Evolutionary conservation across 2,329 filamentous ascomycete genomes (phyloP).

Genomic region (Dothidotthia symphoricarpi): DNA sequence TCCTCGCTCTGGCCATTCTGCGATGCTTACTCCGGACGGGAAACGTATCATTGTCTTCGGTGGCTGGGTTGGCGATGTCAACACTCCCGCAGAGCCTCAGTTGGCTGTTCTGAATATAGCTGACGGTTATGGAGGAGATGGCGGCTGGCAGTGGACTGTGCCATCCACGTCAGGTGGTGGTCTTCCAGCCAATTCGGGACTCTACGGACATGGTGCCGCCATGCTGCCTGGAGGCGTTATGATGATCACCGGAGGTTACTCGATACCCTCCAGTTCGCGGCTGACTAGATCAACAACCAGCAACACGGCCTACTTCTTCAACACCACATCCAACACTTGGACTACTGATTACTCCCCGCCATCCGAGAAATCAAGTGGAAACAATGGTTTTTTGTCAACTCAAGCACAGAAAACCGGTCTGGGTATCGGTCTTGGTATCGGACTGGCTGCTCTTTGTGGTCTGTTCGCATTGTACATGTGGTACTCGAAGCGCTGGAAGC

Average conservation of each 20-base stretch:
- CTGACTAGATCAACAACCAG: conserved; percentile 37
- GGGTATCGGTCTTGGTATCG: conserved; percentile 46
- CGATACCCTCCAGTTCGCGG: conserved; percentile 44
- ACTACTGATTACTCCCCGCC: conserved; percentile 56
- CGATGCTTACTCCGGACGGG: conserved; percentile 77
- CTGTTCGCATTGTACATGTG: conserved; percentile 49
- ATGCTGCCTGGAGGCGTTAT: conserved; percentile 62
- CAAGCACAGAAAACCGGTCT: conserved; percentile 49
- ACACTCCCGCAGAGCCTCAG: conserved; percentile 75
- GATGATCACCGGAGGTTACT: conserved; percentile 61
- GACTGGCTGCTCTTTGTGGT: conserved; percentile 43
- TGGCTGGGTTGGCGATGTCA: conserved; percentile 86
- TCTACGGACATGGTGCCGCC: conserved; percentile 61
- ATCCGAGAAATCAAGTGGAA: conserved; percentile 12
- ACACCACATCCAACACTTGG: conserved; percentile 61
- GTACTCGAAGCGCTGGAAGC: conserved; percentile 45
- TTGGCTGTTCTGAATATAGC: conserved; percentile 74
- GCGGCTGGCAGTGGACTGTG: conserved; percentile 68
- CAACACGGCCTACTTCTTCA: conserved; percentile 58
- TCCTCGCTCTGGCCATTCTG: conserved; percentile 84
- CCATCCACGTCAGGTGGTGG: conserved; percentile 52
- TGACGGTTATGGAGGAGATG: conserved; percentile 63
- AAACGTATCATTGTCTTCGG: conserved; percentile 75
- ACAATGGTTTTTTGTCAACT: no score
- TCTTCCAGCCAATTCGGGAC: conserved; percentile 46